phyloP scores from a whole-genome alignment of 768 basidiomycete genomes.

The Cystobasidium onofrii region DNA sequence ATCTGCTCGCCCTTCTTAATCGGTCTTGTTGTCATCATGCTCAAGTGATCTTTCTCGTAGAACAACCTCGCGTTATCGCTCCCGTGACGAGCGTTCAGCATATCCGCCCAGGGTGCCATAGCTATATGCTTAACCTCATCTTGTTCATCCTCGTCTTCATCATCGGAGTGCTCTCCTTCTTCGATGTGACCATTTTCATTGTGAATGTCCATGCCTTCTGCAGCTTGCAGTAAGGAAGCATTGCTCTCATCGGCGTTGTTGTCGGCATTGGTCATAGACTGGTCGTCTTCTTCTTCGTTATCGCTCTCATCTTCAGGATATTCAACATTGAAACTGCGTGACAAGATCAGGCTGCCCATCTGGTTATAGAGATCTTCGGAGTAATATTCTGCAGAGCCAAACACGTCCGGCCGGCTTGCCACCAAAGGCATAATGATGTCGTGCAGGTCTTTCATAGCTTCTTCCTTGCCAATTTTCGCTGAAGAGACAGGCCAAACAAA shows the following conservation, averaged over 20 bases:
- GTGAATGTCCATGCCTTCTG: slow-evolving; percentile 32
- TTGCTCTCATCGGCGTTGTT: slow-evolving; percentile 31
- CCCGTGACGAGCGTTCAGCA: slow-evolving; percentile 80
- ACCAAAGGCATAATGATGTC: slow-evolving; percentile 64
- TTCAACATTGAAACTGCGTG: slow-evolving; percentile 80
- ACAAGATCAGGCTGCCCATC: slow-evolving; percentile 84
- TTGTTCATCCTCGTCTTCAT: slow-evolving; percentile 50
- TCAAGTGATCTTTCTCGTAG: slow-evolving; percentile 61
- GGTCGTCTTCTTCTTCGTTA: slow-evolving; percentile 51
- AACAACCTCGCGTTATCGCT: slow-evolving; percentile 81
- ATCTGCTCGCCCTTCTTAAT: slow-evolving; percentile 79
- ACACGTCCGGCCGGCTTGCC: slow-evolving; percentile 61
- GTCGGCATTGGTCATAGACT: slow-evolving; percentile 52
- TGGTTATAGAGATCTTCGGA: slow-evolving; percentile 69
- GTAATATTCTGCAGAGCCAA: slow-evolving; percentile 53
- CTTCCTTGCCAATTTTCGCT: slow-evolving; percentile 80
- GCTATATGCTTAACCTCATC: slow-evolving; percentile 61
- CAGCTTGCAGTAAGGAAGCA: slow-evolving; percentile 30
- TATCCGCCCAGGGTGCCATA: slow-evolving; percentile 94
- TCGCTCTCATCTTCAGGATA: slow-evolving; percentile 44
- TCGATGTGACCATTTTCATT: slow-evolving; percentile 46
- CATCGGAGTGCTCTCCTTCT: slow-evolving; percentile 38
- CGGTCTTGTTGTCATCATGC: slow-evolving; percentile 69
- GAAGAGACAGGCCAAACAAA: neutral
- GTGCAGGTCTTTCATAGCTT: slow-evolving; percentile 66